Percentiles rank a stretch among this genome's conserved stretches.
These are phyloP conservation scores for Calonectria henricotiae DNA, from an alignment of 2,329 filamentous ascomycete genomes.

Conservation along the genomic window DNA sequence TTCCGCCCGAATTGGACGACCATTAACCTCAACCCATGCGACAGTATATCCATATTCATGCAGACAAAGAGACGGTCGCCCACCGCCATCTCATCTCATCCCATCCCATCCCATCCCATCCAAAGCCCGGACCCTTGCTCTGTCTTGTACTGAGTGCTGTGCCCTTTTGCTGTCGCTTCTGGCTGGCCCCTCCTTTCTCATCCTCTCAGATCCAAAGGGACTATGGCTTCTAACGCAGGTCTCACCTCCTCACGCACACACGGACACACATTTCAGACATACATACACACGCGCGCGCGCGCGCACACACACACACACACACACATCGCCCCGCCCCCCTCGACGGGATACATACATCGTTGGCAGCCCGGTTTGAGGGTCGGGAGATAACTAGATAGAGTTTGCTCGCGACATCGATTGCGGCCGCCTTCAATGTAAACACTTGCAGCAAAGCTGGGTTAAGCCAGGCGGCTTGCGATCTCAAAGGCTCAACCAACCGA, in stretches of 20 bases:
- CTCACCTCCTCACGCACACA: background rate
- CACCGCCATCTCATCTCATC: slow-evolving; percentile 39
- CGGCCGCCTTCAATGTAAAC: background rate
- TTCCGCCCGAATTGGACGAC: slow-evolving; percentile 17
- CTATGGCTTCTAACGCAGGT: background rate
- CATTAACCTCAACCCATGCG: slow-evolving; percentile 23
- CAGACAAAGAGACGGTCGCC: slow-evolving; percentile 12
- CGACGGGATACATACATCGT: background rate
- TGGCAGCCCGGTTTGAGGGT: slow-evolving; percentile 13
- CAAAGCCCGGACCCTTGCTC: slow-evolving; percentile 25
- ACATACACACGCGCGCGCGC: too few species aligned
- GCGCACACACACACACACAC: background rate
- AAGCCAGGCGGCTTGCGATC: slow-evolving; percentile 22
- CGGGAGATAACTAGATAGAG: slow-evolving; percentile 22
- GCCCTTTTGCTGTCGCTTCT: slow-evolving; percentile 11
- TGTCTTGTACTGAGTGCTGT: slow-evolving; percentile 18
- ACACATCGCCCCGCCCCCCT: background rate
- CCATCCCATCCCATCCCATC: slow-evolving; percentile 24
- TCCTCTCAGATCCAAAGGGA: slow-evolving; percentile 19
- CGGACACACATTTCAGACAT: background rate
- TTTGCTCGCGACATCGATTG: slow-evolving; percentile 23
- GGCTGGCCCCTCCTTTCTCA: slow-evolving; percentile 4
- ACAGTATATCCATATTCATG: slow-evolving; percentile 18
- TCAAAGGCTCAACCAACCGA: slow-evolving; percentile 29
- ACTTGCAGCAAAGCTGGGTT: slow-evolving; percentile 1